Evolutionary conservation across 495 filamentous ascomycete genomes (phyloP).

Genomic region (Hypoxylon rickii): DNA sequence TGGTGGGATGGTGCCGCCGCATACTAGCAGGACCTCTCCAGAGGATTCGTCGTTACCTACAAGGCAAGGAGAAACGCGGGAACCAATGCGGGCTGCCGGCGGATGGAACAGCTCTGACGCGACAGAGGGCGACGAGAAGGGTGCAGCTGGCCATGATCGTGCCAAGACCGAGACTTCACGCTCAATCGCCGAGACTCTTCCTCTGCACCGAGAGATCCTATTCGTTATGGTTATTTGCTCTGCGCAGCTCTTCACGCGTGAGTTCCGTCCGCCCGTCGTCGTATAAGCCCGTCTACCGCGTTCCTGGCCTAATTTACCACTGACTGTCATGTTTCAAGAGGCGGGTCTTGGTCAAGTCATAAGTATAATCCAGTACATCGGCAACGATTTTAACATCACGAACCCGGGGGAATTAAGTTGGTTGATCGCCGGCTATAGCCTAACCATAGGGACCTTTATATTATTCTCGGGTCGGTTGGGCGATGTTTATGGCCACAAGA

Average conservation of each 20-base stretch:
- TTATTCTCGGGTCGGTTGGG: constrained; percentile 60
- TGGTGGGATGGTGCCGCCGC: neutral
- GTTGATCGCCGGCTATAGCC: constrained; percentile 58
- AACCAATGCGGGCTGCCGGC: too few species aligned
- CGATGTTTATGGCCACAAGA: constrained; percentile 60
- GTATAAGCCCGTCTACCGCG: too few species aligned
- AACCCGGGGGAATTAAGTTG: constrained; percentile 44
- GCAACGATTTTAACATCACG: neutral
- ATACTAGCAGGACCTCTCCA: neutral
- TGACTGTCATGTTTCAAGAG: constrained; percentile 23
- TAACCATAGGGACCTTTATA: constrained; percentile 66
- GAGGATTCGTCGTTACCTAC: constrained; percentile 10
- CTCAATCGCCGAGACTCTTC: constrained; percentile 34
- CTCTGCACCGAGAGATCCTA: constrained; percentile 42
- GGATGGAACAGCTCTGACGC: constrained; percentile 20
- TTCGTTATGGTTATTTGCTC: constrained; percentile 52
- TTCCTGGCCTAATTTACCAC: too few species aligned
- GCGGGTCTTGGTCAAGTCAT: constrained; percentile 36
- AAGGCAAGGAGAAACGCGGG: too few species aligned
- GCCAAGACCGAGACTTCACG: constrained; percentile 11
- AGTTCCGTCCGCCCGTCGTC: constrained; percentile 1
- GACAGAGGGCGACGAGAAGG: neutral
- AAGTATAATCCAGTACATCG: constrained; percentile 37
- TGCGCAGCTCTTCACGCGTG: constrained; percentile 48
- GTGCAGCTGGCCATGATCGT: neutral